Percentiles rank a stretch among this genome's conserved stretches.
phyloP scores from a whole-genome alignment of 176 grass and related monocot species.

The Bonia amplexicaulis region DNA sequence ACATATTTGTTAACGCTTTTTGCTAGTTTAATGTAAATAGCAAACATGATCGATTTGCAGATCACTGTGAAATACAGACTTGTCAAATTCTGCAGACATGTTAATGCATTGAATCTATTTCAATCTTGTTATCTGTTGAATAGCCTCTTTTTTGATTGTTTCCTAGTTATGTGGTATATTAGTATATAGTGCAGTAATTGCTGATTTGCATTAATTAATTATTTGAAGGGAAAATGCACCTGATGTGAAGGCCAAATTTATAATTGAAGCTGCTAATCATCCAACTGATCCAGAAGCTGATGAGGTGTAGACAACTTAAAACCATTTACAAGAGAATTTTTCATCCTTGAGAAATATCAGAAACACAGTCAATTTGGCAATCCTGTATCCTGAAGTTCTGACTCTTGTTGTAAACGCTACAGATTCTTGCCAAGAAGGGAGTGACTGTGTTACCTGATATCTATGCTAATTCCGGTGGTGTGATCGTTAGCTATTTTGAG shows the following conservation, averaged over 20 bases:
- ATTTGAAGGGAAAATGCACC: constrained; percentile 78
- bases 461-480: constrained; percentile 92
- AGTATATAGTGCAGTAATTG: neutral
- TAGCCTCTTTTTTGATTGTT: neutral
- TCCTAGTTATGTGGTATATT: neutral
- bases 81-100: neutral
- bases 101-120: neutral
- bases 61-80: neutral
- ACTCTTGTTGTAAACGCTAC: constrained; percentile 4
- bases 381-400: neutral
- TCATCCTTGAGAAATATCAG: neutral
- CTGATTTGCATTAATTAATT: constrained; percentile 13
- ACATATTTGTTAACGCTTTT: neutral
- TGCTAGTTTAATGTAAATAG: neutral
- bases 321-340: neutral
- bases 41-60: neutral
- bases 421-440: constrained; percentile 92
- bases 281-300: constrained; percentile 96
- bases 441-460: constrained; percentile 86
- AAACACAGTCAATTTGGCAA: neutral
- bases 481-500: constrained; percentile 96
- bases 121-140: neutral
- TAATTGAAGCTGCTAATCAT: constrained; percentile 97
- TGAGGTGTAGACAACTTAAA: constrained; percentile 44
- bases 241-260: constrained; percentile 86